Base-by-base conservation (phyloP, 345 rosid genomes). In the Toxicodendron radicans region DNA sequence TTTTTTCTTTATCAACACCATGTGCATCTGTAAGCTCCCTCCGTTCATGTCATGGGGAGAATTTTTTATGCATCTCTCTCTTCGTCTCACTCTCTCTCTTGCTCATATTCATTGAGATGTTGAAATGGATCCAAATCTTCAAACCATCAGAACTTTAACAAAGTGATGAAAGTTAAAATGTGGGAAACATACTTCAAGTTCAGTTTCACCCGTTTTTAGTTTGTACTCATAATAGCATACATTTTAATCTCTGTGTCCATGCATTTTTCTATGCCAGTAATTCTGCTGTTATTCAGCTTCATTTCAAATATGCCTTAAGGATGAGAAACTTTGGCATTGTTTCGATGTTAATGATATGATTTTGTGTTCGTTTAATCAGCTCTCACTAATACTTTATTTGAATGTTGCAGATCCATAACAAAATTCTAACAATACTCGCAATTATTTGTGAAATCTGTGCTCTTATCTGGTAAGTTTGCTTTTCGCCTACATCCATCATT, bases 391-490 rank as follows among this genome's bases (percentile, higher is more conserved):
- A 49, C 58, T 18, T 38, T 73, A 43, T 60, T 78, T 65, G 16
- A 68, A 53, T 76, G 7, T 7, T 85, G 86, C 96, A 95, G 99
- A 85, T 93, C 64, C 97, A 86, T 76, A 90, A 83, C 89, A 91
- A 87, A 83, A 79, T 95, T 72, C 80, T 93, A 64, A 95, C 97
- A 1, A 6, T 91, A 54, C 32, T 95, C 79, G 93, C 97, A 33
- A 88, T 93, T 73, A 60, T 95, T 77, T 86, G 91, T 45, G 99
- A 95, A 91, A 87, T 84, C 58, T 89, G 90, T 75, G 98, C 99
- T 76, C 90, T 93, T 71, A 58, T 89, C 68, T 93, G 98, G 99
- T 95, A 76, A 81, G 96, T 74, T 71, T 71, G 46, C 14, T 51
- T 61, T 80, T 71, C 16, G 64, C 46, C 10, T 72, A 53, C 63